Evolutionary conservation across 1,139 yeast genomes (phyloP).

Genomic region (Candida gigantensis): DNA sequence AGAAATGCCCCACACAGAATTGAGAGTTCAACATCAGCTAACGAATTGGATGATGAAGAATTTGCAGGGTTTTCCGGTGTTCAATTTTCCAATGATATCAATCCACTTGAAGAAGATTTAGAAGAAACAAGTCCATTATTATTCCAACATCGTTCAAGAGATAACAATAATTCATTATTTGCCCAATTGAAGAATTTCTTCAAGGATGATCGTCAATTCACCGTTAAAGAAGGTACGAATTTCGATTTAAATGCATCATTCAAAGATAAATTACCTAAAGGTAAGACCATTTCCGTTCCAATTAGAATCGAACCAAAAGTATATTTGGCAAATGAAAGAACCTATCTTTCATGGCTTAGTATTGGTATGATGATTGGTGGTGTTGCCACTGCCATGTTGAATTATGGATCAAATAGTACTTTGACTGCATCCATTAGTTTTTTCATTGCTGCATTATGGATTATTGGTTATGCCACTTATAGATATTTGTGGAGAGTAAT

Average conservation of each 20-base stretch:
- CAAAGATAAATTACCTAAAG: conserved; percentile 65
- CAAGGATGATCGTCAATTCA: conserved; percentile 67
- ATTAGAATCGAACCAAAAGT: conserved; percentile 84
- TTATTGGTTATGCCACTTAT: conserved; percentile 71
- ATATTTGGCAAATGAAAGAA: conserved; percentile 82
- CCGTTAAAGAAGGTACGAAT: conserved; percentile 79
- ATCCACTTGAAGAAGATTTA: conserved; percentile 51
- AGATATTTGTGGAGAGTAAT: conserved; percentile 81
- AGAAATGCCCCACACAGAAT: conserved; percentile 20
- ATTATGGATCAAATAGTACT: conserved; percentile 68
- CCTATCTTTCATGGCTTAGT: conserved; percentile 75
- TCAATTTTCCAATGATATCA: conserved; percentile 48
- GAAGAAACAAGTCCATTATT: conserved; percentile 45
- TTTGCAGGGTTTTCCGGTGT: conserved; percentile 38
- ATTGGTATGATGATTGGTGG: conserved; percentile 73
- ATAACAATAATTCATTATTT: conserved; percentile 28
- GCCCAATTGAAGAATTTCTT: conserved; percentile 47
- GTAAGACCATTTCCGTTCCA: conserved; percentile 73
- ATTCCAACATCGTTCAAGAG: conserved; percentile 35
- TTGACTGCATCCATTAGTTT: conserved; percentile 88
- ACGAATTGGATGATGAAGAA: conserved; percentile 51
- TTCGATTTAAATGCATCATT: conserved; percentile 60
- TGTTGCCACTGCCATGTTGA: conserved; percentile 68
- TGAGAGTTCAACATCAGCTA: conserved; percentile 48
- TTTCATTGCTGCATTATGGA: conserved; percentile 73